Percentiles rank a stretch among this genome's conserved stretches.
Evolutionary conservation across 108 stramenopile genomes (phyloP).

Genomic region (Stephanodiscus minutulus): DNA sequence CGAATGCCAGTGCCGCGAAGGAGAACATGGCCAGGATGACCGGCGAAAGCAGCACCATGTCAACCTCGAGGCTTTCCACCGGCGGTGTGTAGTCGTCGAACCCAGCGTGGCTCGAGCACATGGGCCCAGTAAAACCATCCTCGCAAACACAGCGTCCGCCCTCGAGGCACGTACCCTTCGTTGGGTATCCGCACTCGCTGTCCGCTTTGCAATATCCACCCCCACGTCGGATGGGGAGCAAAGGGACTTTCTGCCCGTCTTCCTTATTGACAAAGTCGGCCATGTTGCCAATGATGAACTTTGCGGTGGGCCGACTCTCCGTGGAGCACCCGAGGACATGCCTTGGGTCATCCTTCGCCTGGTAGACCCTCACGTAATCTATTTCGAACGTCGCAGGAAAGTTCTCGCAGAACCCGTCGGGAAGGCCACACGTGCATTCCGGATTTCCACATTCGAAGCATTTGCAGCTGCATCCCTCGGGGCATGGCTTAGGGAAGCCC

Average conservation of each 20-base stretch:
- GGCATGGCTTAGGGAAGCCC: constrained; percentile 87
- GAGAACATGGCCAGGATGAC: constrained; percentile 26
- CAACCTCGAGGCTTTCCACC: constrained; percentile 22
- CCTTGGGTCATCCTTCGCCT: constrained; percentile 73
- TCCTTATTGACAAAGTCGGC: constrained; percentile 74
- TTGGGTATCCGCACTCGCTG: constrained; percentile 58
- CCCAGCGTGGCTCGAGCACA: constrained; percentile 71
- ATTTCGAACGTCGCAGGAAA: constrained; percentile 90
- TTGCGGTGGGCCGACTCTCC: constrained; percentile 72
- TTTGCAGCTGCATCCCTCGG: constrained; percentile 72
- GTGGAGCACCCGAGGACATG: constrained; percentile 85
- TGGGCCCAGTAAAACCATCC: constrained; percentile 66
- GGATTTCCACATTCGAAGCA: constrained; percentile 88
- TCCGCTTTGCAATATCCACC: constrained; percentile 59
- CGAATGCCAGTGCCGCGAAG: constrained; percentile 29
- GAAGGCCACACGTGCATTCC: constrained; percentile 84
- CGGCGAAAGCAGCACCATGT: constrained; percentile 17
- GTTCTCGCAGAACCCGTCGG: constrained; percentile 85
- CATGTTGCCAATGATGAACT: constrained; percentile 84
- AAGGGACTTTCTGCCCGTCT: constrained; percentile 59
- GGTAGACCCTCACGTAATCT: constrained; percentile 88
- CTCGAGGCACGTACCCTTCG: constrained; percentile 51
- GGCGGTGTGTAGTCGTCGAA: constrained; percentile 56
- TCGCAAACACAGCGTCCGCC: constrained; percentile 60
- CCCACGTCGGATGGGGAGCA: constrained; percentile 62